phyloP scores from a whole-genome alignment of 371 early-diverging fungal genomes.

The Mucor circinelloides region DNA sequence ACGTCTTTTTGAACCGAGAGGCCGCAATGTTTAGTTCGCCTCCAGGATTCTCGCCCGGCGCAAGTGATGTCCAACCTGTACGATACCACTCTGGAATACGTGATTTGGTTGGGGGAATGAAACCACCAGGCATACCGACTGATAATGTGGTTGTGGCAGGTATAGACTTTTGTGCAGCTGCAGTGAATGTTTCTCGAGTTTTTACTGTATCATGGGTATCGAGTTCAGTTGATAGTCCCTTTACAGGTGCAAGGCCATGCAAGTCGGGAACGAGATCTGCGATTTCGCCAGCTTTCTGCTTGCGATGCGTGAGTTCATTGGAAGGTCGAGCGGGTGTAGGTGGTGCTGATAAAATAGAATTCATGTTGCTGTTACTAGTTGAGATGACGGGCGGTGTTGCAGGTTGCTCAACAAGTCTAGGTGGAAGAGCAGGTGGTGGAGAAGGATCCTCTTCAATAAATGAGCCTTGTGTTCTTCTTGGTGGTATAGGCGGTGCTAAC shows the following conservation, averaged over 20 bases:
- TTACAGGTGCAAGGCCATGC: constrained; percentile 11
- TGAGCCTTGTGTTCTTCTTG: not conserved
- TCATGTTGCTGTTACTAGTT: not conserved
- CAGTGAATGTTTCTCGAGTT: constrained; percentile 31
- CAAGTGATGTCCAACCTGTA: constrained; percentile 42
- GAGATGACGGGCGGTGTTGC: not conserved
- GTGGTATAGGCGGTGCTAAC: not conserved
- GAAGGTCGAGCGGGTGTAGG: not conserved
- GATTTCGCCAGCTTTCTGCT: not conserved
- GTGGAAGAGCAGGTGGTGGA: not conserved
- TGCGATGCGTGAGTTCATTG: not conserved
- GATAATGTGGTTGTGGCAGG: constrained; percentile 6
- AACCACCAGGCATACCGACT: constrained; percentile 26
- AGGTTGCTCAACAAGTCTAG: constrained; percentile 1
- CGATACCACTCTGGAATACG: constrained; percentile 46
- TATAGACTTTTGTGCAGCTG: constrained; percentile 40
- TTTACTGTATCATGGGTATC: constrained; percentile 31
- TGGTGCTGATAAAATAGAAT: not conserved
- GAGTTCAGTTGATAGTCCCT: constrained; percentile 40
- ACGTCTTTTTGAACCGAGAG: constrained; percentile 12
- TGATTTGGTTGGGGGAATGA: not conserved
- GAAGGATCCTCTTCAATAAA: constrained; percentile 7
- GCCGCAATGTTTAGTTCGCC: constrained; percentile 31
- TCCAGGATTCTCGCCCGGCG: constrained; percentile 28
- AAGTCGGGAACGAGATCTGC: constrained; percentile 30